Conservation (phyloP, 495 filamentous ascomycete species). For the Penicillium taxi region DNA sequence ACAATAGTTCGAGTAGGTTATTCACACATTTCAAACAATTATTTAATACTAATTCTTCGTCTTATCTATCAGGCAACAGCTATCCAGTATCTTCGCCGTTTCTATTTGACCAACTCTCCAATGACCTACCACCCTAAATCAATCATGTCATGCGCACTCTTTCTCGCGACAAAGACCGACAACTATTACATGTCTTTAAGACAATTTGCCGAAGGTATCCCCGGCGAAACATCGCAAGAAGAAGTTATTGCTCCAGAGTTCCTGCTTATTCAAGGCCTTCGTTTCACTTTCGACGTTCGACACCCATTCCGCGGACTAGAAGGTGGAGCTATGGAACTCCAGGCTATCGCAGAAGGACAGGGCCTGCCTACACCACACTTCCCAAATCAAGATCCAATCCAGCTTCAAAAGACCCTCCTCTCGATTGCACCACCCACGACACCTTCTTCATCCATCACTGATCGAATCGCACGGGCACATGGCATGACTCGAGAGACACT, state of each 20-base stretch:
- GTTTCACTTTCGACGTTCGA: conserved; percentile 86
- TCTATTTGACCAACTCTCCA: conserved; percentile 87
- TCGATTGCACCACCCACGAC: conserved; percentile 20
- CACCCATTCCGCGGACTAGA: conserved; percentile 86
- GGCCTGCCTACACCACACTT: conserved; percentile 32
- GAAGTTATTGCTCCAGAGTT: conserved; percentile 85
- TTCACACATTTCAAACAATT: not conserved
- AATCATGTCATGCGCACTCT: conserved; percentile 79
- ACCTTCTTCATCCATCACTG: conserved; percentile 23
- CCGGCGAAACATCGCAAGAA: conserved; percentile 55
- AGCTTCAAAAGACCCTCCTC: conserved; percentile 26
- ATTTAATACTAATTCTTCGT: not conserved
- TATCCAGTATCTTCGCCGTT: conserved; percentile 83
- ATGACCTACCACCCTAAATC: conserved; percentile 90
- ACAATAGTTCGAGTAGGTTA: conserved; percentile 63
- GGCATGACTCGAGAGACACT: conserved; percentile 60
- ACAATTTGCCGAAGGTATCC: conserved; percentile 55
- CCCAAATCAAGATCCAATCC: conserved; percentile 28
- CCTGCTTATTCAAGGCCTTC: conserved; percentile 81
- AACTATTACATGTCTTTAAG: conserved; percentile 65
- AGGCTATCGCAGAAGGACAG: conserved; percentile 51
- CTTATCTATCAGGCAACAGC: conserved; percentile 61
- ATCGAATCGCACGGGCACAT: conserved; percentile 60
- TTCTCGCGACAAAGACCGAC: conserved; percentile 88
- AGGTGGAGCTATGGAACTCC: conserved; percentile 76